Percentiles rank a stretch among this genome's conserved stretches.
Evolutionary conservation across 768 basidiomycete species (phyloP).

Genomic region (Kwoniella newhampshirensis): DNA sequence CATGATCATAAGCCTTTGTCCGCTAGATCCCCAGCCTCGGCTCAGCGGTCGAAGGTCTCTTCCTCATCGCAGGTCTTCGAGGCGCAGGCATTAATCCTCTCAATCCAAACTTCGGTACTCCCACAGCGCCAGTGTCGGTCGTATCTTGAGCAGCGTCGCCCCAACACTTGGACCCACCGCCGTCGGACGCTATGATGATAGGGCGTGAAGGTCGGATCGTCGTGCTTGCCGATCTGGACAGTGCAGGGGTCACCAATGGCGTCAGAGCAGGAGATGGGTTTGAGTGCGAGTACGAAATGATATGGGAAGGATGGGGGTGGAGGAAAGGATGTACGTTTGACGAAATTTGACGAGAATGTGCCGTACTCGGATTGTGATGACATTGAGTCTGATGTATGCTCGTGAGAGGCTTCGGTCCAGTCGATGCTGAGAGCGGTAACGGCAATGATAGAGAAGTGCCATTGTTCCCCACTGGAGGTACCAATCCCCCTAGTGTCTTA

Average conservation of each 20-base stretch:
- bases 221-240: slow-evolving; percentile 13
- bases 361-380: neutral
- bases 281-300: no score
- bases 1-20: no score
- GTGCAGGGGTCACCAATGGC: neutral
- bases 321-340: neutral
- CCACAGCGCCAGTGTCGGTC: neutral
- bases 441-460: slow-evolving; percentile 9
- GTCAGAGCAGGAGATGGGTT: no score
- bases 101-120: no score
- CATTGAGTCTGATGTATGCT: neutral
- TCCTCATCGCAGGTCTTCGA: slow-evolving; percentile 10
- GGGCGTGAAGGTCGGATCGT: slow-evolving; percentile 9
- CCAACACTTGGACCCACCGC: no score
- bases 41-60: slow-evolving; percentile 21
- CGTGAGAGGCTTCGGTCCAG: neutral
- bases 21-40: slow-evolving; percentile 19
- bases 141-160: no score
- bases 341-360: no score
- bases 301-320: no score
- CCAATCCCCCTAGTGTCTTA: no score
- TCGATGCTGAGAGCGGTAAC: neutral
- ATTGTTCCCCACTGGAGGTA: neutral
- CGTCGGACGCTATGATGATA: neutral
- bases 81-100: slow-evolving; percentile 1